Base-by-base conservation (phyloP, 2,329 filamentous ascomycete genomes). In the Stemphylium beticola region DNA sequence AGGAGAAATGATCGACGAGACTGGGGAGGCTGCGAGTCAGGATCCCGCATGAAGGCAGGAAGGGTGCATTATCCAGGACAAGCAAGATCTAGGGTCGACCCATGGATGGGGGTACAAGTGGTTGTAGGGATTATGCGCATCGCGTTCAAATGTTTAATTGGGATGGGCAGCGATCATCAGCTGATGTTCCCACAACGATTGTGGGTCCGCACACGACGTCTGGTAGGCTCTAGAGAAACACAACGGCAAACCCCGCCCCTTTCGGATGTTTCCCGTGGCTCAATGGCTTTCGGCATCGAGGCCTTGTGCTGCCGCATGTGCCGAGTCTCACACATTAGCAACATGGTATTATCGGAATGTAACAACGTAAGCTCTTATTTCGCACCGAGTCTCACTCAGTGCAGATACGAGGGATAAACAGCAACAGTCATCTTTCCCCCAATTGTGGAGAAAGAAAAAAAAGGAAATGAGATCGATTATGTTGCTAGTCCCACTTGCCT, bases 1-100 rank as follows among this genome's bases (percentile, higher is more conserved):
- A 45, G 42, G 42, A 45, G 42, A n/a, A 36, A 36, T 22, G 46
- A 49, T 49, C 37, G 46, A 34, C 46, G 31, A 22, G 37, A 29
- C 18, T 20, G 36, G 26, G 36, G 17, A 36, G 42, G 22, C 7
- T 14, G n/a, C 20, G 14, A 46, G 34, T 42, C 39, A 42, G 39
- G 5, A 15, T 17, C n/a, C 22, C 24, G 24, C 10, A 26, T 26
- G 39, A 12, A 15, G 9, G 17, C 10, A 2, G 11, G 15, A 17
- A 36, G n/a, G n/a, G n/a, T 36, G 18, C 15, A 15, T 15, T 29
- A 29, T 29, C n/a, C 33, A 17, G n/a, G 17, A 4, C 9, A 17
- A 36, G 33, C 33, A 36, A 36, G 33, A 36, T 36, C 33, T 17
- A 36, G 33, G 33, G 33, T 36, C 18, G 42, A 34, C 18, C 20